A percentile compares a stretch with the other conserved stretches of the same genome.
Evolutionary conservation across 148 eudicot genomes (phyloP).

Genomic region (Cornus florida): DNA sequence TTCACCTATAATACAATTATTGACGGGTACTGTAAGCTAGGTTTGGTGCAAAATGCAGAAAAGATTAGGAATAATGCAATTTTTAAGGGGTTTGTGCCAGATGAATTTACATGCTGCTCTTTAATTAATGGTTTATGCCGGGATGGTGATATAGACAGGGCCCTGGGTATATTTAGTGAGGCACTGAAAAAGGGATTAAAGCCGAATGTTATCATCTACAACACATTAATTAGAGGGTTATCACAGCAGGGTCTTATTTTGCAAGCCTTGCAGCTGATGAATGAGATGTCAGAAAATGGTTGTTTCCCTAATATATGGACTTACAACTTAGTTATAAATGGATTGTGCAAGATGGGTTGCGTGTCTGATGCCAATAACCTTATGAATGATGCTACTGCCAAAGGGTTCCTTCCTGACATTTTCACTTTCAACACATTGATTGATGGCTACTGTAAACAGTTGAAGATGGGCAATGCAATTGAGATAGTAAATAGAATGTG

Average conservation of each 20-base stretch:
- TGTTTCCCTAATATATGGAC: constrained; percentile 80
- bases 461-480: constrained; percentile 68
- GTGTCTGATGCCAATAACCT: constrained; percentile 72
- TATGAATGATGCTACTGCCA: constrained; percentile 66
- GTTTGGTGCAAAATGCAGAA: constrained; percentile 68
- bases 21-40: constrained; percentile 78
- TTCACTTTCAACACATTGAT: constrained; percentile 88
- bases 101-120: constrained; percentile 78
- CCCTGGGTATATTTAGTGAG: constrained; percentile 54
- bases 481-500: constrained; percentile 71
- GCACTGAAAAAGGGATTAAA: constrained; percentile 59
- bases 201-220: constrained; percentile 56
- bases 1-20: constrained; percentile 79
- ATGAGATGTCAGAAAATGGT: constrained; percentile 70
- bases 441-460: constrained; percentile 87
- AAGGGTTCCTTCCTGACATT: constrained; percentile 82
- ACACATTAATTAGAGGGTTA: constrained; percentile 86
- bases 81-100: constrained; percentile 76
- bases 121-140: constrained; percentile 69
- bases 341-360: constrained; percentile 89
- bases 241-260: constrained; percentile 63
- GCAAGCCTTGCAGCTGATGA: constrained; percentile 68
- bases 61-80: constrained; percentile 63
- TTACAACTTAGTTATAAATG: constrained; percentile 75
- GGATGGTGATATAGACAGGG: constrained; percentile 78